Conservation (phyloP, 345 rosid genomes). For the Lepidium aucheri region DNA sequence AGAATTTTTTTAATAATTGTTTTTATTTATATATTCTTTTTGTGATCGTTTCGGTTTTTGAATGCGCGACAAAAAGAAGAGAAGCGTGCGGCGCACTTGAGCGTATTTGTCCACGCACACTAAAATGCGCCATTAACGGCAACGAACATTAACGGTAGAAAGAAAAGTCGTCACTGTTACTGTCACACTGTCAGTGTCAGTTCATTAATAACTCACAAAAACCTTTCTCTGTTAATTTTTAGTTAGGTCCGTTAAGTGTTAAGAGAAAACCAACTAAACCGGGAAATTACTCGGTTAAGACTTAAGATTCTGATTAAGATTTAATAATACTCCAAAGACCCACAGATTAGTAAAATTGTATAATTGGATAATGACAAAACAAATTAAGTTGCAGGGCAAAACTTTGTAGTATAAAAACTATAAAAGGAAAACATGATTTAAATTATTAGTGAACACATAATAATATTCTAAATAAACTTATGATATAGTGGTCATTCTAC, state of each 20-base stretch:
- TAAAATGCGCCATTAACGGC: constrained; percentile 37
- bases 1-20: neutral
- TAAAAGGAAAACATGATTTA: too few relatives aligned
- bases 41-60: constrained; percentile 24
- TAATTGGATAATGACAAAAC: too few relatives aligned
- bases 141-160: constrained; percentile 37
- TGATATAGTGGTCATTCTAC: too few relatives aligned
- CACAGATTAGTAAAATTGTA: too few relatives aligned
- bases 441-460: too few relatives aligned
- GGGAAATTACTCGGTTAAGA: neutral
- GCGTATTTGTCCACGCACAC: constrained; percentile 2
- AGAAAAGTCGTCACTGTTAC: constrained; percentile 2
- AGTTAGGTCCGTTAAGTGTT: neutral
- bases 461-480: too few relatives aligned
- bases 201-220: neutral
- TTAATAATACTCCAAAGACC: too few relatives aligned
- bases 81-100: constrained; percentile 32
- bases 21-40: neutral
- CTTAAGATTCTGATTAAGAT: too few relatives aligned
- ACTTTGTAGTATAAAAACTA: too few relatives aligned
- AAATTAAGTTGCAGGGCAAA: too few relatives aligned
- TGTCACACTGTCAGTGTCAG: too few relatives aligned
- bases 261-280: neutral
- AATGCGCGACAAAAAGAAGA: constrained; percentile 29
- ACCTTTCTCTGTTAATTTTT: neutral